These are phyloP conservation scores for Colletotrichum liriopes DNA, from an alignment of 2,329 filamentous ascomycete species.

Conservation along the genomic window DNA sequence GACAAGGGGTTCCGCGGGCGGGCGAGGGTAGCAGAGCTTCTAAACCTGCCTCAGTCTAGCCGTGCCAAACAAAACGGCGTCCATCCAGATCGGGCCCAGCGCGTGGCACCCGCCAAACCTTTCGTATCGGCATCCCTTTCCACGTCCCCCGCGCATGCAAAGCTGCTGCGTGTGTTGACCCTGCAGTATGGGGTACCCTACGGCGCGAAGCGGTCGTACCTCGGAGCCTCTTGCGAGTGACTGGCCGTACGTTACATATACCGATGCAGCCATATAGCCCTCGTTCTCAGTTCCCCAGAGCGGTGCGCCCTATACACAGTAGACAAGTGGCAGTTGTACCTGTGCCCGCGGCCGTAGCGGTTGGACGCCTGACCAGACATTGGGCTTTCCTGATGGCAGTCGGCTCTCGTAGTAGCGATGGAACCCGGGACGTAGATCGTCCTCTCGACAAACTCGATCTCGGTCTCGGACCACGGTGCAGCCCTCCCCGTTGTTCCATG, in stretches of 20 bases:
- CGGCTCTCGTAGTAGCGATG: conserved; percentile 15
- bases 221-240: conserved; percentile 50
- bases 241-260: conserved; percentile 43
- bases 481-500: conserved; percentile 18
- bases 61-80: conserved; percentile 39
- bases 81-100: conserved; percentile 37
- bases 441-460: background rate
- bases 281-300: conserved; percentile 5
- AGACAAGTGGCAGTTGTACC: conserved; percentile 6
- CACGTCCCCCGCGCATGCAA: conserved; percentile 6
- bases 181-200: conserved; percentile 35
- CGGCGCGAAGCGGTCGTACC: conserved; percentile 49
- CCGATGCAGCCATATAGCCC: conserved; percentile 33
- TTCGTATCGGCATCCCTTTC: conserved; percentile 32
- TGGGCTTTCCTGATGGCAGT: conserved; percentile 13
- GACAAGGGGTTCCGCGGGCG: conserved; percentile 25
- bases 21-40: background rate
- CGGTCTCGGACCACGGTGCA: conserved; percentile 24
- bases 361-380: conserved; percentile 19
- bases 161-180: conserved; percentile 26
- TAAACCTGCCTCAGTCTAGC: conserved; percentile 12
- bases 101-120: conserved; percentile 23
- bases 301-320: background rate
- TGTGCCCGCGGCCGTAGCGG: conserved; percentile 2
- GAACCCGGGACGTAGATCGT: conserved; percentile 15